Conservation (phyloP, 129 eudicot genomes). For the Arctium minus region DNA sequence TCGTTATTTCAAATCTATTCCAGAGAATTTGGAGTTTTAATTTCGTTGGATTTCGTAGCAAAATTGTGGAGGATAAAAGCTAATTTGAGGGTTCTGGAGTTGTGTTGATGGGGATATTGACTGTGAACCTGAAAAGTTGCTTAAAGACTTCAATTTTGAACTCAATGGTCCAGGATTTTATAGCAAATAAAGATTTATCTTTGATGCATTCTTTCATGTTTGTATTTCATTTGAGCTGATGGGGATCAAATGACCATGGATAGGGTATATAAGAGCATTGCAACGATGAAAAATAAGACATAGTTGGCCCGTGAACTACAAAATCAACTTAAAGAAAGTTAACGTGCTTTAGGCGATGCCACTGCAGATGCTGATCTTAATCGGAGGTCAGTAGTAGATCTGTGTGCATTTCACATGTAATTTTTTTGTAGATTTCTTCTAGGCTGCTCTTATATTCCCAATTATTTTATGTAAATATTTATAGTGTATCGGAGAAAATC, state of each 20-base stretch:
- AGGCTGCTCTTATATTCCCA: not conserved
- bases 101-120: not conserved
- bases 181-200: too few species aligned
- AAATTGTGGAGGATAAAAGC: not conserved
- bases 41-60: not conserved
- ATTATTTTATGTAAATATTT: not conserved
- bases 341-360: constrained; percentile 78
- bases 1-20: not conserved
- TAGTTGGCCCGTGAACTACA: constrained; percentile 72
- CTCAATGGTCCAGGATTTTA: not conserved
- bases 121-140: not conserved
- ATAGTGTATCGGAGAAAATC: constrained; percentile 67
- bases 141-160: too few species aligned
- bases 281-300: constrained; percentile 67
- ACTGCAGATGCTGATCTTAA: constrained; percentile 70
- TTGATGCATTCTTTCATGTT: too few species aligned
- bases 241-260: constrained; percentile 98
- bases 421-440: not conserved
- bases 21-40: not conserved
- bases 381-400: constrained; percentile 44
- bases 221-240: not conserved
- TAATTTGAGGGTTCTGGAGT: not conserved
- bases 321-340: constrained; percentile 79
- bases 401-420: not conserved
- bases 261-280: constrained; percentile 77